Percentiles rank a stretch among this genome's conserved stretches.
phyloP scores from a whole-genome alignment of 192 early-diverging fungal species.

The Rhizophlyctis rosea region DNA sequence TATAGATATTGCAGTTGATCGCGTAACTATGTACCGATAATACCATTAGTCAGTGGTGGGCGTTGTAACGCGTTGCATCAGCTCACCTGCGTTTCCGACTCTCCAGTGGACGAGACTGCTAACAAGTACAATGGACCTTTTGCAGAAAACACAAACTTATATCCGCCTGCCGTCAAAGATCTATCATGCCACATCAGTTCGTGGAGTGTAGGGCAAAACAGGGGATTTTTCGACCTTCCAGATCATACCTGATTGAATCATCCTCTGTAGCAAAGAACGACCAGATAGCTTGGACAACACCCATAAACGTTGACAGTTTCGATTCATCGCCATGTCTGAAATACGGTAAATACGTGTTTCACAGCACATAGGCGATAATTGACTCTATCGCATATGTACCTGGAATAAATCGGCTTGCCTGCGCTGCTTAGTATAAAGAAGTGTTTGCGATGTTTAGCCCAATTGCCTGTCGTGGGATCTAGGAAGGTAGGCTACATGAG shows the following conservation, averaged over 20 bases:
- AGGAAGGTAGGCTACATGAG: no score
- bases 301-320: conserved; percentile 81
- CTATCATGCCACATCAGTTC: conserved; percentile 27
- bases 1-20: conserved; percentile 77
- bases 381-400: conserved; percentile 44
- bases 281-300: conserved; percentile 84
- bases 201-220: background rate
- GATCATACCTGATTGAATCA: conserved; percentile 64
- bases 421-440: conserved; percentile 90
- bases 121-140: conserved; percentile 83
- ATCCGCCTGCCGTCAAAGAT: conserved; percentile 64
- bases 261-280: conserved; percentile 80
- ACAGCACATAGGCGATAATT: conserved; percentile 6
- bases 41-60: background rate
- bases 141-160: conserved; percentile 79
- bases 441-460: conserved; percentile 55
- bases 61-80: background rate
- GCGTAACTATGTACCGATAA: conserved; percentile 50
- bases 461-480: conserved; percentile 6
- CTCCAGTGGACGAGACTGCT: conserved; percentile 73
- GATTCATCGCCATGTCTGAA: conserved; percentile 91
- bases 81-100: conserved; percentile 66
- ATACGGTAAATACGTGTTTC: background rate
- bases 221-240: background rate
- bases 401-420: conserved; percentile 92